Conservation (phyloP, 169 alveolate genomes). For the Plasmodium knowlesi region DNA sequence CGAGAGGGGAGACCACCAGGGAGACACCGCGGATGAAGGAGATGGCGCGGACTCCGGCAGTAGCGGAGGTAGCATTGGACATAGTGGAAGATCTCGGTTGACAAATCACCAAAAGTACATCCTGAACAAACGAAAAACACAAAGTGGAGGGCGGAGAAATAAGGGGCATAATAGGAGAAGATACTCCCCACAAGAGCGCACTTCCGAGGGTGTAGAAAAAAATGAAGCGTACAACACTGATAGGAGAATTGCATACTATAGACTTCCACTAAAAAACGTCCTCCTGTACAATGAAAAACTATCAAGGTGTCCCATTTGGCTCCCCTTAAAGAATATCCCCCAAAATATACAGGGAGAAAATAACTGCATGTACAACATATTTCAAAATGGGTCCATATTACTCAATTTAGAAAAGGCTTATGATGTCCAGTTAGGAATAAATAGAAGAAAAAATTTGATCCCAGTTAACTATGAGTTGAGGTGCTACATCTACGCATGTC, state of each 20-base stretch:
- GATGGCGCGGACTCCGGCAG: not conserved
- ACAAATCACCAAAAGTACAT: slow-evolving; percentile 5
- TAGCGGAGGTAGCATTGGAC: not conserved
- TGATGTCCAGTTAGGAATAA: slow-evolving; percentile 76
- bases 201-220: not conserved
- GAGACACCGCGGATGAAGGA: not conserved
- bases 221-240: slow-evolving; percentile 8
- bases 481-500: slow-evolving; percentile 88
- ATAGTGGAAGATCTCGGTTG: not conserved
- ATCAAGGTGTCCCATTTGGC: slow-evolving; percentile 88
- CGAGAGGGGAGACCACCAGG: slow-evolving; percentile 62
- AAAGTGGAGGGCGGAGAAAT: not conserved
- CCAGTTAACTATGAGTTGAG: slow-evolving; percentile 89
- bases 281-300: slow-evolving; percentile 83
- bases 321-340: slow-evolving; percentile 85
- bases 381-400: slow-evolving; percentile 83
- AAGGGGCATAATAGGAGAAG: not conserved
- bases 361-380: slow-evolving; percentile 77
- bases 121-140: not conserved
- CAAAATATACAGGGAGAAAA: slow-evolving; percentile 57
- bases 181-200: not conserved
- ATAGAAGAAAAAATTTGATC: slow-evolving; percentile 82
- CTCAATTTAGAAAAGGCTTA: slow-evolving; percentile 79
- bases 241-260: slow-evolving; percentile 81
- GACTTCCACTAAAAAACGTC: slow-evolving; percentile 80